Evolutionary conservation across 164 flowering plant species (phyloP), one percentile per base, ranked within the genome.

Genomic region (Stephania yunnanensis): DNA sequence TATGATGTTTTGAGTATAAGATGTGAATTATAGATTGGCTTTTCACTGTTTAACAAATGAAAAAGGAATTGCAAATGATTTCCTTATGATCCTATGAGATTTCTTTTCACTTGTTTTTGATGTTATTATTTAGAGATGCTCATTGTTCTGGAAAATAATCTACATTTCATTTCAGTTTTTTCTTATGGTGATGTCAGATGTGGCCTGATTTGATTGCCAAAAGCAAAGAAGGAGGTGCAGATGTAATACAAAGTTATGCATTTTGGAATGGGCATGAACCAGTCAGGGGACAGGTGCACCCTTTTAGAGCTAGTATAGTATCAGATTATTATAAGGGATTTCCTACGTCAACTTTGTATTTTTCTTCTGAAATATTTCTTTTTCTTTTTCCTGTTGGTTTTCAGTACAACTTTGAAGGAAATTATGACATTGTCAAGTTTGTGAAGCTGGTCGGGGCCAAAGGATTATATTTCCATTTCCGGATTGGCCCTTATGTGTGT

Each of bases 221-320:
- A 82, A 86, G 87, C 82, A 95, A 95, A 84, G 92, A 89, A 83
- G 98, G 98, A 31, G 99, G 98, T 52, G 94, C 89, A 13, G 94
- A 95, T 87, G 89, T 92, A 71, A 84, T 95, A 45, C 90, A 95
- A 79, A 93, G 88, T 25, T 95, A 95, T 75, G 90, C 78, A 6
- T 95, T 95, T 73, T 95, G 99, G 99, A 88, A 84, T 81, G 93
- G 85, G 64, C 98, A 95, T 81, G 99, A 95, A 75, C 98, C 99
- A n/a, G 79, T 83, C 20, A 88, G 83, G 80, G 93, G 94, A 74
- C 92, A 95, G 96, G 99, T 94, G 30, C n/a, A 15, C 53, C 6
- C 45, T 55, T 53, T 71, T 73, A 4, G 29, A 13, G 45, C 30
- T 70, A 55, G 11, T 66, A 22, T 70, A 11, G 46, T 64, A 10